Conservation (phyloP, 441 rosid species). For the Bruguiera hainesii region DNA sequence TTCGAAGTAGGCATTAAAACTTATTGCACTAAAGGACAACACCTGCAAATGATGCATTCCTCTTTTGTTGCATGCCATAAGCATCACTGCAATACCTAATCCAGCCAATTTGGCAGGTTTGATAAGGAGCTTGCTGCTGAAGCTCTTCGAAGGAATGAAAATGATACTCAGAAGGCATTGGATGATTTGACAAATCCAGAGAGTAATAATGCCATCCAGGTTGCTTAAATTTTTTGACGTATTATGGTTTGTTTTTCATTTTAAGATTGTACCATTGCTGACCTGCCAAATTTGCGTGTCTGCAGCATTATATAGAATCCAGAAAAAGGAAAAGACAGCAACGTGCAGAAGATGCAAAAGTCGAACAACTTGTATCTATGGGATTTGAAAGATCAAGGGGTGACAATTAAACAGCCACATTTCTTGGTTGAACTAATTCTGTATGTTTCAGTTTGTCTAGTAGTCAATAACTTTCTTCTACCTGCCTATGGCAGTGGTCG, state of each 20-base stretch:
- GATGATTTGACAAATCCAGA: slow-evolving; percentile 80
- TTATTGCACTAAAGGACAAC: no score
- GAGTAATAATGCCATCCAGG: slow-evolving; percentile 61
- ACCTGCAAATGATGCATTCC: background rate
- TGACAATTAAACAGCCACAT: slow-evolving; percentile 18
- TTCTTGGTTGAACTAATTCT: background rate
- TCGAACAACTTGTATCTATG: slow-evolving; percentile 73
- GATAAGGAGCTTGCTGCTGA: slow-evolving; percentile 79
- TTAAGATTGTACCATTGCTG: background rate
- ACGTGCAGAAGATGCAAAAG: slow-evolving; percentile 30
- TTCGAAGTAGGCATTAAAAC: no score
- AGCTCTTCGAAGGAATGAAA: slow-evolving; percentile 80
- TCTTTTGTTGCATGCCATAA: background rate
- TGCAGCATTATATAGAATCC: slow-evolving; percentile 60
- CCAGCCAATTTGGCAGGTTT: slow-evolving; percentile 47
- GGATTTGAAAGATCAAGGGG: slow-evolving; percentile 81
- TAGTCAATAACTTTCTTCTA: background rate
- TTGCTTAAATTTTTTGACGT: slow-evolving; percentile 13
- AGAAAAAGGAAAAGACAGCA: slow-evolving; percentile 61
- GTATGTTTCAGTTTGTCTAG: no score
- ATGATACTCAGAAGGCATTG: slow-evolving; percentile 67
- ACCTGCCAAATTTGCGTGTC: slow-evolving; percentile 13
- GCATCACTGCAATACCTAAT: background rate
- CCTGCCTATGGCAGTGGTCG: slow-evolving; percentile 36
- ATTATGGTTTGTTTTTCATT: slow-evolving; percentile 1